Evolutionary conservation across 192 early-diverging fungal genomes (phyloP).

Genomic region (Podila clonocystis): DNA sequence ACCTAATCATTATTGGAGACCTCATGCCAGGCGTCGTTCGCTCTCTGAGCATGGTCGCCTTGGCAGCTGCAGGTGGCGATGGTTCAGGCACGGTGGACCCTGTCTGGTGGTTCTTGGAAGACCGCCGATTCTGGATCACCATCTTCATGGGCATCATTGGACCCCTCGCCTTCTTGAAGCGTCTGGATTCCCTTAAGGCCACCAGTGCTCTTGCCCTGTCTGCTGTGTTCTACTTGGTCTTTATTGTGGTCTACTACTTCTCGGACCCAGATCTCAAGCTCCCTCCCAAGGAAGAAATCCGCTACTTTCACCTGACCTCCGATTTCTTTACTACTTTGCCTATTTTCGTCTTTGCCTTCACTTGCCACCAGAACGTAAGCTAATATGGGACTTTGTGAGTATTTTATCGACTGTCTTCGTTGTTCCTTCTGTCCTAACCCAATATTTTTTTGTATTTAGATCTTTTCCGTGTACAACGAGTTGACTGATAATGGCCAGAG

Average conservation of each 20-base stretch:
- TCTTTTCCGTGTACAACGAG: conserved; percentile 97
- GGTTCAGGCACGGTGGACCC: conserved; percentile 29
- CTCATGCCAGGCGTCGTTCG: conserved; percentile 81
- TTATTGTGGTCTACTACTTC: conserved; percentile 86
- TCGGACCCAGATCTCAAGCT: conserved; percentile 65
- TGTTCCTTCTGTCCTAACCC: background rate
- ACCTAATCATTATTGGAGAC: conserved; percentile 95
- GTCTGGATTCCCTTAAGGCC: conserved; percentile 90
- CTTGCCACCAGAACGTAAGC: conserved; percentile 97
- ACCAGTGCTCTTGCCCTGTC: conserved; percentile 88
- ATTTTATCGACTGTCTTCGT: conserved; percentile 18
- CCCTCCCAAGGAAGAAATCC: conserved; percentile 69
- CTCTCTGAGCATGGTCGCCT: conserved; percentile 45
- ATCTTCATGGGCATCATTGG: conserved; percentile 73
- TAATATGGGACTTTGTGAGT: background rate
- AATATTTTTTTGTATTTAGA: conserved; percentile 60
- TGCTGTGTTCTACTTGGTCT: conserved; percentile 86
- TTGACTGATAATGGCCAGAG: conserved; percentile 82
- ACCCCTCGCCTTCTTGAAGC: conserved; percentile 84
- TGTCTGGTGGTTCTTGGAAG: conserved; percentile 56
- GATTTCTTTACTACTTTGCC: conserved; percentile 84
- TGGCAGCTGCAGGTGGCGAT: conserved; percentile 42
- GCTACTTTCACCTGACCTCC: conserved; percentile 64
- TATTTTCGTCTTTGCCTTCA: conserved; percentile 99
- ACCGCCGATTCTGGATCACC: conserved; percentile 88